These are phyloP conservation scores for Pelargonium fulgidum DNA, from an alignment of 441 rosid species.

Conservation along the genomic window DNA sequence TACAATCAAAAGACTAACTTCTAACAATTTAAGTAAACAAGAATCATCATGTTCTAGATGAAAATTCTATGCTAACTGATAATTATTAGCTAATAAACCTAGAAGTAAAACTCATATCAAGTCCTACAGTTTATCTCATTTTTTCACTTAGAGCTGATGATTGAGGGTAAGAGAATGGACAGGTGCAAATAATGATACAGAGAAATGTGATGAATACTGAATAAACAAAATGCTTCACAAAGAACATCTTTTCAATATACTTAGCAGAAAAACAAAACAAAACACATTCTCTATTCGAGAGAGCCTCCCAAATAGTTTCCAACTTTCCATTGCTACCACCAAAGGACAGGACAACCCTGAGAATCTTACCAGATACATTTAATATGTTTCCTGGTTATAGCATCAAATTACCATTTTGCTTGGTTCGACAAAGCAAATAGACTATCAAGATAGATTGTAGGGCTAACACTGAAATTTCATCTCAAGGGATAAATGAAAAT, in stretches of 20 bases:
- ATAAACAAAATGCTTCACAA: too few relatives aligned
- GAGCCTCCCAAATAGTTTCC: background rate
- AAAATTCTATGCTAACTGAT: background rate
- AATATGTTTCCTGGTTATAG: background rate
- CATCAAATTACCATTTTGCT: background rate
- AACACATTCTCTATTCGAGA: background rate
- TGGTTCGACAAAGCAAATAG: background rate
- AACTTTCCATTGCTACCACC: background rate
- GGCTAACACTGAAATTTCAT: too few relatives aligned
- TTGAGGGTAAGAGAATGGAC: background rate
- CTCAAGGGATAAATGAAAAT: too few relatives aligned
- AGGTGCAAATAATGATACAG: too few relatives aligned
- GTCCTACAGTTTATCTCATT: background rate
- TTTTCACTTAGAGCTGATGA: background rate
- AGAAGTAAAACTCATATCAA: background rate
- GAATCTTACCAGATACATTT: background rate
- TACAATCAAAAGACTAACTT: slow-evolving; percentile 6
- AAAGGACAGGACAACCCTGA: background rate
- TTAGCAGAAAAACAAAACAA: background rate
- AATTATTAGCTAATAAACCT: background rate
- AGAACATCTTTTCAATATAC: background rate
- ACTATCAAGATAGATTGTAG: too few relatives aligned
- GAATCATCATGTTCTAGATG: background rate
- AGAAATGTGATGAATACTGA: background rate
- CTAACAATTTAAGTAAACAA: slow-evolving; percentile 5